phyloP scores from a whole-genome alignment of 208 protist genomes.

The Lotmaria passim region DNA sequence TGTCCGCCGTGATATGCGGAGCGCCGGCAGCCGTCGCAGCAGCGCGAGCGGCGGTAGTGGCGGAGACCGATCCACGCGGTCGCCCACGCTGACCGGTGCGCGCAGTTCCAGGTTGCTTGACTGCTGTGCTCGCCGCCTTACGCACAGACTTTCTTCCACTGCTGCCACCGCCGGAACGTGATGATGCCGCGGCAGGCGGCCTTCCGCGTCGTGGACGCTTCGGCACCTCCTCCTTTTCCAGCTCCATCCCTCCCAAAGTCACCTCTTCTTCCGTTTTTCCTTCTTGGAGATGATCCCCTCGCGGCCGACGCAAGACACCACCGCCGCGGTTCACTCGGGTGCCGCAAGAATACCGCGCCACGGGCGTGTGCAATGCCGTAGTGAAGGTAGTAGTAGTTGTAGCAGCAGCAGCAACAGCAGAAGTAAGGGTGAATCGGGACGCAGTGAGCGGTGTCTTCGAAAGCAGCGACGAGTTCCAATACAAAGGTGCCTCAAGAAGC shows the following conservation, averaged over 20 bases:
- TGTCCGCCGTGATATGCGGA: not conserved
- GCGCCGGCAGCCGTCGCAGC: slow-evolving; percentile 1
- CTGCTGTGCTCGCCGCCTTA: not conserved
- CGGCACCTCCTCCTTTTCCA: not conserved
- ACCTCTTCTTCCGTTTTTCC: not conserved
- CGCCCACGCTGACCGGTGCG: not conserved
- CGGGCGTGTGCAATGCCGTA: not conserved
- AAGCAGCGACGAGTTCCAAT: too few species aligned
- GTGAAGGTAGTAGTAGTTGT: not conserved
- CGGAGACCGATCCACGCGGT: not conserved
- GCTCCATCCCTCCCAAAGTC: not conserved
- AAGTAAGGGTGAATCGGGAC: too few species aligned
- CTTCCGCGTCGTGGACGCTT: slow-evolving; percentile 9
- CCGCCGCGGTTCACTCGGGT: not conserved
- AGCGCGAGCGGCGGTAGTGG: not conserved
- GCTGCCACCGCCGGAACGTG: too few species aligned
- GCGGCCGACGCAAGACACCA: not conserved
- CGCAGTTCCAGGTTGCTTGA: not conserved
- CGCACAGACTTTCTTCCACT: not conserved
- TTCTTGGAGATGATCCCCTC: too few species aligned
- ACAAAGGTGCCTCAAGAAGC: slow-evolving; percentile 4
- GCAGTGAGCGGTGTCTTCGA: not conserved
- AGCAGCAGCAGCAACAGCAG: not conserved
- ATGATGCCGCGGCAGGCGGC: not conserved
- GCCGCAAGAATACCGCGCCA: not conserved